Evolutionary conservation across 352 stramenopile species (phyloP), one percentile per base, ranked within the genome.

Genomic region (Phytopythium aichiense): DNA sequence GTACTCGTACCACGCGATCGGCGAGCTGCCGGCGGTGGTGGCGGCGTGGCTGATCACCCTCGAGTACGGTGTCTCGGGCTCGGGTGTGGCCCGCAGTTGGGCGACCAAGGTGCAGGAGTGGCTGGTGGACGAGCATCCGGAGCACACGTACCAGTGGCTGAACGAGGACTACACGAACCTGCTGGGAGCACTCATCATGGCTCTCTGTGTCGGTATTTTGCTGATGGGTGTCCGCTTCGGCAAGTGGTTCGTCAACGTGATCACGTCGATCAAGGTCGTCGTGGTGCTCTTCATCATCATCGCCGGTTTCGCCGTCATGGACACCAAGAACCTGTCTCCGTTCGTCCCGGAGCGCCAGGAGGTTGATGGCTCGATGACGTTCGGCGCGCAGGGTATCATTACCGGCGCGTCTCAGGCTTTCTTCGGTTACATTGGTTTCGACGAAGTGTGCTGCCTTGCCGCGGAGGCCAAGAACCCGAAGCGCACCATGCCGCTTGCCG

Each of bases 361-460:
- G 45, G 15, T 51, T 11, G 45, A 51, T 11, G 45, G 11, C 11
- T 30, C 45, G 11, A 31, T 12, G 45, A 31, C 67, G 1, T 86
- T 80, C 51, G 86, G 86, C 22, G 63, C 69, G 11, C 71, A 81
- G 42, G 86, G 85, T 5, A 76, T 97, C 59, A 74, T 97, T 40
- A 80, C 79, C 12, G 90, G 91, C 9, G 77, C 87, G 11, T 91
- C 91, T 18, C 86, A 91, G 42, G 91, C 86, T 2, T 98, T 98
- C 67, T 98, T 98, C 71, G 91, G 92, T 42, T 98, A 95, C 64
- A 67, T 98, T 20, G 94, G 94, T 25, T 98, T 98, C 67, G 95
- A 98, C 72, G 92, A 97, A 60, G 77, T 98, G 28, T 97, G 88
- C 66, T 97, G 90, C 61, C 68, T 98, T 9, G 86, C 89, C 12